These are phyloP conservation scores for Talaromyces proteolyticus DNA, from an alignment of 495 filamentous ascomycete species.

Conservation along the genomic window DNA sequence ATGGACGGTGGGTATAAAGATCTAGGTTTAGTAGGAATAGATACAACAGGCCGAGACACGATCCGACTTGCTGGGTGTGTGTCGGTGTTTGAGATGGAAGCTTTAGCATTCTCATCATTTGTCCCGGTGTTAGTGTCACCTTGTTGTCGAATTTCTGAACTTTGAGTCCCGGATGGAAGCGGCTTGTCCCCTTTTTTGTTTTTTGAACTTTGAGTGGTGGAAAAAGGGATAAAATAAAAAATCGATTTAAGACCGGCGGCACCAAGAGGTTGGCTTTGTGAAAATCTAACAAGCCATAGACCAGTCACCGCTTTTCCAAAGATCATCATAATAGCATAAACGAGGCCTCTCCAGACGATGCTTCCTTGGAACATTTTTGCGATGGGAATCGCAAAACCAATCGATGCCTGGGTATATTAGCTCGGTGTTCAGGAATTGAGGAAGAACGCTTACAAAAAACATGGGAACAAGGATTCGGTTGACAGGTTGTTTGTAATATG, in stretches of 20 bases:
- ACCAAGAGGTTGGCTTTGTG: no score
- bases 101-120: slow-evolving; percentile 2
- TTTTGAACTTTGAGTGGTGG: background rate
- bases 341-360: slow-evolving; percentile 65
- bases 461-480: slow-evolving; percentile 58
- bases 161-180: no score
- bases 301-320: slow-evolving; percentile 60
- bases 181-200: background rate
- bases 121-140: no score
- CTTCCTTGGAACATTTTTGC: slow-evolving; percentile 56
- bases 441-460: slow-evolving; percentile 58
- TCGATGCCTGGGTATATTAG: slow-evolving; percentile 46
- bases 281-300: slow-evolving; percentile 54
- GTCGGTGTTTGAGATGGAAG: background rate
- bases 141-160: no score
- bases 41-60: background rate
- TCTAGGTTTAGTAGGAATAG: slow-evolving; percentile 32
- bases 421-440: background rate
- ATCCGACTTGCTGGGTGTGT: background rate
- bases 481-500: slow-evolving; percentile 48
- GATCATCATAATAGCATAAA: slow-evolving; percentile 67
- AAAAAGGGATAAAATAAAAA: slow-evolving; percentile 7
- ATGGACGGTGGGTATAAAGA: slow-evolving; percentile 57
- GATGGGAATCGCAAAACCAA: slow-evolving; percentile 76
- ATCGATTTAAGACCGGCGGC: slow-evolving; percentile 8